Conservation (phyloP, 352 stramenopile genomes). For the Phytophthora boehmeriae region DNA sequence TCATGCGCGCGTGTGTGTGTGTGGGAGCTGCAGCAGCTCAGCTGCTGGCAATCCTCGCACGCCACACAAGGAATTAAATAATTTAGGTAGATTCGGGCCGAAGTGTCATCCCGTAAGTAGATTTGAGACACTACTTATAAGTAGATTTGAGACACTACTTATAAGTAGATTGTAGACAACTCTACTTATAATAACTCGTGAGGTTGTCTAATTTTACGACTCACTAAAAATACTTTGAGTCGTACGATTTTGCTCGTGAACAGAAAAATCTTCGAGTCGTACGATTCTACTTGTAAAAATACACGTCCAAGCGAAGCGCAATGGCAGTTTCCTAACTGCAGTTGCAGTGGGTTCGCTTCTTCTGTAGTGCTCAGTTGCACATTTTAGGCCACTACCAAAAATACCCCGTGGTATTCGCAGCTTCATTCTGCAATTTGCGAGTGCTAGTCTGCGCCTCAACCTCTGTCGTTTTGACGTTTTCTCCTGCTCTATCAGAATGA, state of each 20-base stretch:
- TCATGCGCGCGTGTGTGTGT: too few relatives aligned
- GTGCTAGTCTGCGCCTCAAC: too few relatives aligned
- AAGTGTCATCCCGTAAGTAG: too few relatives aligned
- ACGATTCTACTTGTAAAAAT: not conserved
- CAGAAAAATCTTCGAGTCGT: not conserved
- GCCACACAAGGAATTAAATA: constrained; percentile 1
- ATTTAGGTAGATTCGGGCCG: not conserved
- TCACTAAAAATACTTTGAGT: not conserved
- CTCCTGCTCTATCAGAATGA: not conserved
- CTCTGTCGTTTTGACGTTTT: too few relatives aligned
- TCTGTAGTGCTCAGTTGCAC: too few relatives aligned
- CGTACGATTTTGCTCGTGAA: too few relatives aligned
- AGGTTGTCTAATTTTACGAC: not conserved
- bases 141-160: not conserved
- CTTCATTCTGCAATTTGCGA: not conserved
- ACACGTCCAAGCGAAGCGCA: not conserved
- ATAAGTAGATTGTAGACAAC: not conserved
- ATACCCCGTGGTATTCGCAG: too few relatives aligned
- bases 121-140: not conserved
- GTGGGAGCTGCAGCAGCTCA: too few relatives aligned
- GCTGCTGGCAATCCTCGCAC: too few relatives aligned
- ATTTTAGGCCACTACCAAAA: too few relatives aligned
- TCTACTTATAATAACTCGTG: not conserved
- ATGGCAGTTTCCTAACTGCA: not conserved
- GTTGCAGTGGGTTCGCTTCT: too few relatives aligned